Percentiles rank a stretch among this genome's conserved stretches.
These are phyloP conservation scores for Trematosphaeria pertusa DNA, from an alignment of 2,329 filamentous ascomycete species.

Conservation along the genomic window DNA sequence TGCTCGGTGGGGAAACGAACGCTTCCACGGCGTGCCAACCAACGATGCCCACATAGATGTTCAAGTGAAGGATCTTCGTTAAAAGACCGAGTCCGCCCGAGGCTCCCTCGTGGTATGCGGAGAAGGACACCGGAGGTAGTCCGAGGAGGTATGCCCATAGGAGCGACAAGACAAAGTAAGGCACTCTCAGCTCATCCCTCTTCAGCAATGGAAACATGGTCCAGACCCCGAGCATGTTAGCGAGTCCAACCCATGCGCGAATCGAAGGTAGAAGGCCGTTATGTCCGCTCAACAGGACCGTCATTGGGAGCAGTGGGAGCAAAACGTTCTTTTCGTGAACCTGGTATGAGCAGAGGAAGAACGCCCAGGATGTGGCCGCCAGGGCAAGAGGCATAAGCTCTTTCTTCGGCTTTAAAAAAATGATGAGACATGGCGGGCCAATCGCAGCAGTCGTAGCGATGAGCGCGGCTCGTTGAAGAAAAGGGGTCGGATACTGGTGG, in stretches of 20 bases:
- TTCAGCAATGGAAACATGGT: conserved; percentile 92
- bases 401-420: conserved; percentile 80
- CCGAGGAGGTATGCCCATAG: conserved; percentile 93
- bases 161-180: conserved; percentile 83
- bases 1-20: conserved; percentile 69
- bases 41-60: conserved; percentile 79
- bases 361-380: conserved; percentile 88
- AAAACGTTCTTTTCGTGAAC: conserved; percentile 98
- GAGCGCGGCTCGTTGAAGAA: conserved; percentile 80
- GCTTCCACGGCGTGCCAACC: conserved; percentile 81
- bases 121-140: conserved; percentile 77
- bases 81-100: conserved; percentile 58
- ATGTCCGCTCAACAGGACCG: conserved; percentile 78
- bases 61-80: conserved; percentile 74
- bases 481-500: conserved; percentile 70
- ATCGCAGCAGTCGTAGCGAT: conserved; percentile 78
- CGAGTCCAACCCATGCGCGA: conserved; percentile 93
- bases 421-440: conserved; percentile 76
- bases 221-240: conserved; percentile 87
- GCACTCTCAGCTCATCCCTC: conserved; percentile 81
- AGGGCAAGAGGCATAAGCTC: conserved; percentile 80
- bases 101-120: conserved; percentile 65
- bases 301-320: conserved; percentile 92
- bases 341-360: conserved; percentile 97
- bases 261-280: conserved; percentile 78